Evolutionary conservation across 2,329 filamentous ascomycete species (phyloP), one percentile per base, ranked within the genome.

Genomic region (Aspergillus japonicus): DNA sequence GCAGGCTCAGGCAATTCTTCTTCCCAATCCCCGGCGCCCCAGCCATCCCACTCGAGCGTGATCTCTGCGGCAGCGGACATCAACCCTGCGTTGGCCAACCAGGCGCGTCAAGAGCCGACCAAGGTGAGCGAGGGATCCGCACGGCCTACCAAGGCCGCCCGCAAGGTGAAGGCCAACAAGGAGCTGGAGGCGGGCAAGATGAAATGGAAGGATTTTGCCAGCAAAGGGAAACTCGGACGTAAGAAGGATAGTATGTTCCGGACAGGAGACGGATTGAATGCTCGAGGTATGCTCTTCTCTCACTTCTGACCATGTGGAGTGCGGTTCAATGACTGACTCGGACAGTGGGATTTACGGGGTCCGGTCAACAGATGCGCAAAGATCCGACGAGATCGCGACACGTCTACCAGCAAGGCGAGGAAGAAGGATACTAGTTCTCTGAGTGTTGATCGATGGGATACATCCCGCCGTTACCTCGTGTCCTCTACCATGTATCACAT

Each of bases 231-330:
- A 71, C 74, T 80, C 61, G 78, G 81, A n/a, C 93, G 91, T 80
- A 96, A 96, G 78, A 96, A 96, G 78, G 91, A 96, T 52, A 96
- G 92, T 82, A 97, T 97, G 93, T 97, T 97, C 75, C 88, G 93
- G 50, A 97, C 93, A 2, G 92, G 92, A 0, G 92, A 96, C 33
- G 89, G 91, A 62, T 85, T 95, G 24, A 86, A 91, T 70, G 93
- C 90, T 59, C 86, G 92, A 89, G 93, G 93, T 96, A 80, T 49
- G 62, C 62, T 48, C 64, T 48, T 48, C 29, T 39, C 59, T 16
- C 23, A n/a, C 33, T 55, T 61, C 11, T 33, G 57, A 29, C 26
- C 7, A 29, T 33, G 56, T 39, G 51, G 12, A 16, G 33, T 51
- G n/a, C 12, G 31, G 7, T 29, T 53, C n/a, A 54, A 3, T n/a